Evolutionary conservation across 2,329 filamentous ascomycete genomes (phyloP).

Genomic region (Fusarium newnesense): DNA sequence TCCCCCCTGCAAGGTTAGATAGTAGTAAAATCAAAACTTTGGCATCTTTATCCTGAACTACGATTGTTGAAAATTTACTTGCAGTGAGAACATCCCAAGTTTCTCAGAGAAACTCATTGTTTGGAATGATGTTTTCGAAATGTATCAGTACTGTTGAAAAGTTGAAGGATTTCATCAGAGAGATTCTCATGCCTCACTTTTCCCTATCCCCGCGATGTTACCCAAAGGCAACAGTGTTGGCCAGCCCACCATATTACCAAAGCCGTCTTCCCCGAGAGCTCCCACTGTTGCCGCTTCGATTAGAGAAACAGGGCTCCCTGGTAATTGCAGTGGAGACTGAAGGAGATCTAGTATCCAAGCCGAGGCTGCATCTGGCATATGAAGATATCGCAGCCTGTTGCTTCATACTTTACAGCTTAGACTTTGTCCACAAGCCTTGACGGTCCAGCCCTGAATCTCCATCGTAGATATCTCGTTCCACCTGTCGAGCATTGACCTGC

Average conservation of each 20-base stretch:
- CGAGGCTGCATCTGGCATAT: constrained; percentile 44
- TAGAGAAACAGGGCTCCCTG: constrained; percentile 8
- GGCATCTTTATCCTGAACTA: neutral
- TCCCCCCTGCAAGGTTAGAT: neutral
- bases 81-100: neutral
- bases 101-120: neutral
- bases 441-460: constrained; percentile 74
- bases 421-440: constrained; percentile 61
- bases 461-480: constrained; percentile 89
- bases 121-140: neutral
- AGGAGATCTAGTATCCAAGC: constrained; percentile 21
- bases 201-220: neutral
- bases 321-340: constrained; percentile 7
- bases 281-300: constrained; percentile 12
- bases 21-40: neutral
- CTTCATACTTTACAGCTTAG: constrained; percentile 58
- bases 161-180: neutral
- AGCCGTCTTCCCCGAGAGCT: constrained; percentile 23
- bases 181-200: neutral
- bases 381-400: constrained; percentile 22
- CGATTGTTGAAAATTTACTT: neutral
- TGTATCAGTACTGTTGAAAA: neutral
- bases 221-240: constrained; percentile 8
- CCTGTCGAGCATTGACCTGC: constrained; percentile 81
- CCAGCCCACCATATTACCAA: constrained; percentile 6